Evolutionary conservation across 2,329 filamentous ascomycete species (phyloP), one percentile per base, ranked within the genome.

Genomic region (Neonectria ditissima): DNA sequence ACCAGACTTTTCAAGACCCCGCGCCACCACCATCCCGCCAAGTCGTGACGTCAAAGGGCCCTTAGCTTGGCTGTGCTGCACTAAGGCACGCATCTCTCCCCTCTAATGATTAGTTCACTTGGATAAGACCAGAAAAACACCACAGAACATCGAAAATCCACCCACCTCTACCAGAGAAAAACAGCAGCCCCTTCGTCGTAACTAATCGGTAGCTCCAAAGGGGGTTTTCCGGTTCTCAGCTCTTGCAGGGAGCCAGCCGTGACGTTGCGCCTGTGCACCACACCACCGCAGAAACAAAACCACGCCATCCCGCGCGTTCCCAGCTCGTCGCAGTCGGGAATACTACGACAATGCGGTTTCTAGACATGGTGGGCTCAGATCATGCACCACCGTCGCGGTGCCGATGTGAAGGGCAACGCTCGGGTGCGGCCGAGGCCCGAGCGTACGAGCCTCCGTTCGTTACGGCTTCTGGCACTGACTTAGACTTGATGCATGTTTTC

Each of bases 1-100:
- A 69, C 47, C 44, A 65, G 68, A 70, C 56, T 39, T 22, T 55
- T 5, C n/a, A 18, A n/a, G 24, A 37, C 34, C 45, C 26, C 26
- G 16, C 45, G 45, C 45, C 22, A 30, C 45, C 45, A 20, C 24
- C 26, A 30, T 48, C 45, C 16, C 26, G 24, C 3, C 24, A 20
- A 41, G 43, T 50, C 45, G 60, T 71, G 69, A 71, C 69, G 69
- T 71, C 69, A 71, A 62, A 22, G 50, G 54, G 24, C 26, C 28
- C 44, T 55, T 50, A 50, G 47, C 47, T 32, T 50, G 11, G 26
- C 5, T 50, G 61, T 44, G 39, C 16, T 37, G 28, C 52, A 55
- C 47, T 32, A 50, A 20, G 8, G 4, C 16, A 4, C 37, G 16
- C 37, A 18, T 39, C 16, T 39, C n/a, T 4, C n/a, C 20, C 16